Evolutionary conservation across 805 yeast genomes (phyloP), one percentile per base, ranked within the genome.

Genomic region (Blastobotrys parvus): DNA sequence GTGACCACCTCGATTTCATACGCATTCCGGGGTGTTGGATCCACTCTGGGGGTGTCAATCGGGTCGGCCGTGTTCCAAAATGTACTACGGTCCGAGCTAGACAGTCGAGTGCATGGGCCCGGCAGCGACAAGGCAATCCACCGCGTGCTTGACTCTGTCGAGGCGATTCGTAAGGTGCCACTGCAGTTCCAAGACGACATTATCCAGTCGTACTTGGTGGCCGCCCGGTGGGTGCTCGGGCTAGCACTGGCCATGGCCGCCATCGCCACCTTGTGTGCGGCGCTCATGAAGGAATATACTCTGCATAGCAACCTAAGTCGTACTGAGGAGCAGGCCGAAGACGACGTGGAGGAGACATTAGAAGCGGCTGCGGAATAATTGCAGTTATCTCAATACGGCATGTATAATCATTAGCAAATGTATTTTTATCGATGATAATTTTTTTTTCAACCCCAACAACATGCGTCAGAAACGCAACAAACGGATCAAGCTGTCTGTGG

Each of bases 1-100:
- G 73, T 87, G 17, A 82, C 90, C 2, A 88, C 96, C 0, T 84
- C 95, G 0, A 83, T 89, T 45, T 94, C 86, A 56, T 88, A 89
- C 59, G 88, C 89, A 0, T 86, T 83, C 67, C 71, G 94, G 55
- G 80, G 90, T 7, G 80, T 88, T 0, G 95, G 94, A 0, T 81
- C 90, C n/a, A 82, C 92, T 0, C 62, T 85, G 39, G 94, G 94
- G 31, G 88, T 86, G 13, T 68, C 89, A 1, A 52, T 79, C 10
- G 79, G 84, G 0, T 72, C 82, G 17, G 79, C 87, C 2, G 66
- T 81, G 21, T 82, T 82, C 64, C 82, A 77, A 54, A 67, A 67
- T 39, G 56, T 67, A 7, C 65, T 81, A 42, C 48, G 51, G 8
- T 25, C 45, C 13, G 46, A 57, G 23, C 58, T 74, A 29, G 48